Conservation (phyloP, 495 filamentous ascomycete species). For the Penicillium nucicola region DNA sequence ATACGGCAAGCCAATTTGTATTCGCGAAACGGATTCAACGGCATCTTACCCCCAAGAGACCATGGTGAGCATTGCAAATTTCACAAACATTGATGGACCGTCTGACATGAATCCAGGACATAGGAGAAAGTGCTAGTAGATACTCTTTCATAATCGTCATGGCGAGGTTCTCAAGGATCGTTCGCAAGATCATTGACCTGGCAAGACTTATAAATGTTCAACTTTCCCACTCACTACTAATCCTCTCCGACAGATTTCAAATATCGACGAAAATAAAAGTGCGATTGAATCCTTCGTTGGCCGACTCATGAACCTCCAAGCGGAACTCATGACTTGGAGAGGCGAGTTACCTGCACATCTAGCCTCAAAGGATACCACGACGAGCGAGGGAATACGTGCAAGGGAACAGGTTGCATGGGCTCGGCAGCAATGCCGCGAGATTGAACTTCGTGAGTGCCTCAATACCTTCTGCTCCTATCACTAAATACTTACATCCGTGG, state of each 20-base stretch:
- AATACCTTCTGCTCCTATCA: not conserved
- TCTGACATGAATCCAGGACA: too few species aligned
- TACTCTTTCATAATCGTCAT: constrained; percentile 1
- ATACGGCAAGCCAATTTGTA: constrained; percentile 9
- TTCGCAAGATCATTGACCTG: constrained; percentile 12
- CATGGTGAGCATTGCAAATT: not conserved
- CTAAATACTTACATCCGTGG: not conserved
- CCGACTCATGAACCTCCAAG: constrained; percentile 13
- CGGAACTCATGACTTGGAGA: constrained; percentile 14
- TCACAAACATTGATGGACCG: too few species aligned
- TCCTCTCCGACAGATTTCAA: not conserved
- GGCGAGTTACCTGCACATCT: constrained; percentile 8
- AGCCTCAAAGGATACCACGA: not conserved
- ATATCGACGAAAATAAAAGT: constrained; percentile 3
- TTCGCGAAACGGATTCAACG: constrained; percentile 12
- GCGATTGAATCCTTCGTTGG: constrained; percentile 6
- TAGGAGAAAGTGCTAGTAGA: too few species aligned
- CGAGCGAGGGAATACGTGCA: not conserved
- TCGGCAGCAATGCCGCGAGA: constrained; percentile 7
- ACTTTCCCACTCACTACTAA: not conserved
- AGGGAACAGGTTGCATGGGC: not conserved
- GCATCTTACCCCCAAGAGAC: constrained; percentile 2
- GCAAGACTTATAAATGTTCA: not conserved
- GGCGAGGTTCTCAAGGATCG: constrained; percentile 5
- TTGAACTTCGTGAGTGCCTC: constrained; percentile 5